phyloP scores from a whole-genome alignment of 1,139 yeast species.

The Suhomyces ambrosiae region DNA sequence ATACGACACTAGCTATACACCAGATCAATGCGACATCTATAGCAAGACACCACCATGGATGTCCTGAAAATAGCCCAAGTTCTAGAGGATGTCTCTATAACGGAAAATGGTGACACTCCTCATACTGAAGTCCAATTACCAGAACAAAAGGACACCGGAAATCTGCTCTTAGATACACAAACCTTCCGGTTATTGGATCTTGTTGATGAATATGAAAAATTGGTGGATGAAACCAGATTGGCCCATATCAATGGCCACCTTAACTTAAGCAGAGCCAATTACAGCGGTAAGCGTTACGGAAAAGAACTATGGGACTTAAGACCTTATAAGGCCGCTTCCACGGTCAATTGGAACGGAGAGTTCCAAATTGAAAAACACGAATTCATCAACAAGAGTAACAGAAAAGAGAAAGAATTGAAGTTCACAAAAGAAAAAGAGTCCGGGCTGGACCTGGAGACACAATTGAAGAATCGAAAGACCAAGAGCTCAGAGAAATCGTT shows the following conservation, averaged over 20 bases:
- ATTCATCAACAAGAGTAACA: constrained; percentile 1
- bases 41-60: no score
- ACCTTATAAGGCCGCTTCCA: constrained; percentile 25
- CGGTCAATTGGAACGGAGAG: constrained; percentile 2
- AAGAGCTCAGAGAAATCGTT: constrained; percentile 3
- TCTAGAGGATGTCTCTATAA: constrained; percentile 19
- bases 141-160: not conserved
- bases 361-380: constrained; percentile 4
- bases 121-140: constrained; percentile 8
- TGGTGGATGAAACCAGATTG: constrained; percentile 22
- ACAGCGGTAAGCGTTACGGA: constrained; percentile 22
- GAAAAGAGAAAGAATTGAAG: constrained; percentile 1
- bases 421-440: not conserved
- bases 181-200: constrained; percentile 28
- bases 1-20: no score
- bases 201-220: constrained; percentile 33
- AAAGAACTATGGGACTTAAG: constrained; percentile 35
- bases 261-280: constrained; percentile 45
- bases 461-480: constrained; percentile 3
- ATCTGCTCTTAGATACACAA: constrained; percentile 18
- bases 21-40: no score
- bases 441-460: no score
- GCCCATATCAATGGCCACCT: constrained; percentile 35
- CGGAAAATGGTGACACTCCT: constrained; percentile 6
- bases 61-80: constrained; percentile 15